Evolutionary conservation across 2,329 filamentous ascomycete genomes (phyloP).

Genomic region (Chaetomium sp.): DNA sequence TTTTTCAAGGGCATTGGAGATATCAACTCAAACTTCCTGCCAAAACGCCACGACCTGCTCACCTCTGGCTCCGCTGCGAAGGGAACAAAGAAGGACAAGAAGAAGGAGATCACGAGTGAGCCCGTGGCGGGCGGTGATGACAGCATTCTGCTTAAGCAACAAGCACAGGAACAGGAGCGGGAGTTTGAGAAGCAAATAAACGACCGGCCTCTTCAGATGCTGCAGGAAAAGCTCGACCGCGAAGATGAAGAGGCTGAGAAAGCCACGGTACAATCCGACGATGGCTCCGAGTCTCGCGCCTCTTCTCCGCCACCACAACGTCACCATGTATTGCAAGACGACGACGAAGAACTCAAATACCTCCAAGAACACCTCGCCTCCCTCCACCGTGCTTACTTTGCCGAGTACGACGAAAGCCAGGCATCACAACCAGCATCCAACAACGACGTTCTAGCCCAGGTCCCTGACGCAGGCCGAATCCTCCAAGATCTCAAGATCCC

Average conservation of each 20-base stretch:
- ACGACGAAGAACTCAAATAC: slow-evolving; percentile 74
- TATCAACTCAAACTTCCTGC: slow-evolving; percentile 96
- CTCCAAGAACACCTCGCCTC: slow-evolving; percentile 69
- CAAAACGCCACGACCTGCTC: slow-evolving; percentile 60
- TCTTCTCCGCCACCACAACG: slow-evolving; percentile 37
- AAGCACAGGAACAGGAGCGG: slow-evolving; percentile 81
- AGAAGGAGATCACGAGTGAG: slow-evolving; percentile 14
- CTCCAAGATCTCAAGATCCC: slow-evolving; percentile 73
- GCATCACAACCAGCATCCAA: slow-evolving; percentile 31
- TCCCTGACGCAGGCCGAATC: slow-evolving; percentile 82
- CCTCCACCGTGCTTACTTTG: slow-evolving; percentile 75
- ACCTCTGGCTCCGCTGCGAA: slow-evolving; percentile 24
- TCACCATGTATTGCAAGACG: slow-evolving; percentile 78
- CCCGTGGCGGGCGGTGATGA: slow-evolving; percentile 56
- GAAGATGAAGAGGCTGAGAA: slow-evolving; percentile 62
- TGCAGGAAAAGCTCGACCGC: slow-evolving; percentile 85
- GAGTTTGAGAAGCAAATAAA: slow-evolving; percentile 81
- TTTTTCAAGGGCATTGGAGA: slow-evolving; percentile 98
- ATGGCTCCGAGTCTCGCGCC: slow-evolving; percentile 17
- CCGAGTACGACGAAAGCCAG: slow-evolving; percentile 63
- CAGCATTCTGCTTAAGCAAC: slow-evolving; percentile 62
- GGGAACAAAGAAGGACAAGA: slow-evolving; percentile 10
- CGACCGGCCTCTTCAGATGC: slow-evolving; percentile 81
- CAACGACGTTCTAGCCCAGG: slow-evolving; percentile 42
- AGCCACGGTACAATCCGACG: slow-evolving; percentile 39